phyloP scores from a whole-genome alignment of 2,329 filamentous ascomycete genomes.

The Colletotrichum sp. region DNA sequence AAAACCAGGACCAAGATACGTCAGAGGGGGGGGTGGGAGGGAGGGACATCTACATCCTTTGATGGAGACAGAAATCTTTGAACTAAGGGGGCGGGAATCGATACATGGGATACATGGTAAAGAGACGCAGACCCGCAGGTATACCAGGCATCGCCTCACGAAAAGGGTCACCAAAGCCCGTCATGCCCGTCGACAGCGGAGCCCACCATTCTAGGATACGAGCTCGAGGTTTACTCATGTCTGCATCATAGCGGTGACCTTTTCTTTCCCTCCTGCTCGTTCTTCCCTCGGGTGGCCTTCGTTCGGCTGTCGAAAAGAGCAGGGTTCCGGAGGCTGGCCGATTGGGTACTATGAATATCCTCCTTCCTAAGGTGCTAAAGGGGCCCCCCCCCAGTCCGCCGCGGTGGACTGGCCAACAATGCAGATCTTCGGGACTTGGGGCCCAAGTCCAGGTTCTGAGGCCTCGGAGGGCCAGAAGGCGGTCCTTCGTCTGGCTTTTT shows the following conservation, averaged over 20 bases:
- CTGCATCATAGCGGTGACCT: constrained; percentile 19
- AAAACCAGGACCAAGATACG: constrained; percentile 15
- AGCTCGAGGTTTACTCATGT: constrained; percentile 17
- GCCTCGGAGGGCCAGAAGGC: not conserved
- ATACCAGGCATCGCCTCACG: constrained; percentile 17
- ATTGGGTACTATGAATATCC: constrained; percentile 21
- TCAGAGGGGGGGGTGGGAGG: constrained; percentile 11
- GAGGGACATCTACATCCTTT: not conserved
- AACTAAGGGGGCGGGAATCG: constrained; percentile 11
- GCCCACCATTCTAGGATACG: constrained; percentile 22
- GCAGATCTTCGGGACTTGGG: constrained; percentile 14
- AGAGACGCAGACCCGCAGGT: constrained; percentile 10
- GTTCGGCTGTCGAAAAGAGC: not conserved
- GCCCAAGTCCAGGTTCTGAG: not conserved
- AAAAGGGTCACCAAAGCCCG: constrained; percentile 6
- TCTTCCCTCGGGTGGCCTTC: not conserved
- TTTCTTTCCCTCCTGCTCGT: not conserved
- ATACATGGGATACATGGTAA: constrained; percentile 9
- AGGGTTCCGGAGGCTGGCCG: constrained; percentile 21
- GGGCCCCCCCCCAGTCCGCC: not conserved
- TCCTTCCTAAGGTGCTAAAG: not conserved
- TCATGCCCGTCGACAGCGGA: constrained; percentile 19
- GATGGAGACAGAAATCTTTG: constrained; percentile 18
- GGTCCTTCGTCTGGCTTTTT: not conserved
- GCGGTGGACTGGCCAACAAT: constrained; percentile 8